Evolutionary conservation across 2,329 filamentous ascomycete species (phyloP), one percentile per base, ranked within the genome.

Genomic region (Pseudopithomyces maydicus): DNA sequence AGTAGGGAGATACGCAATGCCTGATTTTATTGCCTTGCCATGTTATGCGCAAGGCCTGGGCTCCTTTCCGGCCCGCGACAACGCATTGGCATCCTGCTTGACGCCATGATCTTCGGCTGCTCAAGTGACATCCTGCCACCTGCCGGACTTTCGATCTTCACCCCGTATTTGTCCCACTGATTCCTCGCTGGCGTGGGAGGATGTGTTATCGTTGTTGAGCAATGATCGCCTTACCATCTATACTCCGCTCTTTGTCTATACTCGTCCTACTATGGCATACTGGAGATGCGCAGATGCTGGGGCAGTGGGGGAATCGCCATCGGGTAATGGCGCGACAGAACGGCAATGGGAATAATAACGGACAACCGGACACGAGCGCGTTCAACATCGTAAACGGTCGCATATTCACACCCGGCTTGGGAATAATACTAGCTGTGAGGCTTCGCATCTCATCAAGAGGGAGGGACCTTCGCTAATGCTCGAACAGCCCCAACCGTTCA

Each of bases 321-420:
- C 45, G 33, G 19, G 10, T 39, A 11, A 14, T 44, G 20, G 44
- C 46, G 46, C 64, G 66, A 43, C 67, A 69, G 46, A 64, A 54
- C 17, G 44, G 53, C 3, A 58, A 47, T 23, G 55, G 38, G 36
- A 57, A 60, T 22, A 63, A 64, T 19, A 62, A 64, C 20, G 52
- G 61, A 14, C 54, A 47, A 1, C 62, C 63, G 6, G 67, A 70
- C 44, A 66, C 64, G 20, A 73, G 66, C 57, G 65, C 63, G 58
- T 88, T 89, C 65, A 85, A 82, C 19, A 82, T 86, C 50, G 75
- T 85, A 20, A 85, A 85, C 63, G 88, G 88, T 15, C 87, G 90
- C 65, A 84, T 91, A 52, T 90, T 84, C 66, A 91, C 88, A 0
- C 88, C 88, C 0, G 88, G 88, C 0, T 82, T 90, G 54, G 87